Base-by-base conservation (phyloP, 2,329 filamentous ascomycete species). In the Tolypocladium album region DNA sequence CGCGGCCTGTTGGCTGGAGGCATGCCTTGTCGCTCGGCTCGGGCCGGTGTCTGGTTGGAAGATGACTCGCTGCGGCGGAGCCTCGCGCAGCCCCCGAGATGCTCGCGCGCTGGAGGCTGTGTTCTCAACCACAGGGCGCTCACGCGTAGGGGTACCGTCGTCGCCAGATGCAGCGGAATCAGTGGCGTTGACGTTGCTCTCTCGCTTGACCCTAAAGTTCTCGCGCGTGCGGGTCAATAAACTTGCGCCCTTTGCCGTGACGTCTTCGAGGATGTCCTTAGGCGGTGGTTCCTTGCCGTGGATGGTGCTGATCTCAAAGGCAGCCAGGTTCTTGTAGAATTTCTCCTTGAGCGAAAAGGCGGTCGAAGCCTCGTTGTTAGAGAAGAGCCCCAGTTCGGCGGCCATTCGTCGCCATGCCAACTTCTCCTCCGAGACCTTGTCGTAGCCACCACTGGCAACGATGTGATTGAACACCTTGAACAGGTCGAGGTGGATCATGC, bases 291-390 rank as follows among this genome's bases (percentile, higher is more conserved):
- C 89, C 72, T 88, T 86, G 59, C 86, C 83, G 75, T 92, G 88
- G 50, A 92, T 76, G 13, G 85, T 88, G 55, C 84, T 84, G 68
- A 96, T 94, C 74, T 96, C 92, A 74, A 89, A 96, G 1, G 92
- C 91, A 15, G 88, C 88, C 53, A 96, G 82, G 68, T 93, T 91
- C 73, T 91, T 92, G 78, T 95, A 95, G 76, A 94, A 96, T 63
- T 89, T 86, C 60, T 89, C 88, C 76, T 96, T 96, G 60, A 96
- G 78, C 61, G 88, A 83, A 75, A 95, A 96, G 17, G 90, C 91
- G 61, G 91, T 85, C n/a, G 90, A 90, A 8, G 90, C 82, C 63
- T 90, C 85, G 69, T 93, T 92, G 67, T 83, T 81, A 60, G 86
- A 86, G 69, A 85, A 85, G 64, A 92, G 83, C 57, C 89, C 85